Conservation (phyloP, 495 filamentous ascomycete species). For the Bathelium albidoporum region DNA sequence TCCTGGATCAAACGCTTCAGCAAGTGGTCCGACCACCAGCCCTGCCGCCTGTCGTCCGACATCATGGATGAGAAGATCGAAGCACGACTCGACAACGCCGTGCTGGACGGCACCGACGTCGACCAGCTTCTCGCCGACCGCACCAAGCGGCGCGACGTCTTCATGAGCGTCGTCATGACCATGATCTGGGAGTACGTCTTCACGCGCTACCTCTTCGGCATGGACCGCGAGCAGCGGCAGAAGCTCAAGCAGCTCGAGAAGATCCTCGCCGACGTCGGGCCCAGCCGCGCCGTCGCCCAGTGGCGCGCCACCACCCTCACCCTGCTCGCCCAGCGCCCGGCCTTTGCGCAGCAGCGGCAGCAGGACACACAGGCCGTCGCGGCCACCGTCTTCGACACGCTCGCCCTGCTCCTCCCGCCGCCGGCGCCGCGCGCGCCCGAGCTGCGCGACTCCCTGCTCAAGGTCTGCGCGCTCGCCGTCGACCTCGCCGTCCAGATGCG, state of each 20-base stretch:
- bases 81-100: conserved; percentile 82
- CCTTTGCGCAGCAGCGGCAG: conserved; percentile 64
- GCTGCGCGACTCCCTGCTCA: conserved; percentile 68
- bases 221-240: conserved; percentile 94
- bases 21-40: conserved; percentile 81
- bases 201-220: conserved; percentile 92
- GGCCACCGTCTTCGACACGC: conserved; percentile 67
- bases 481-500: conserved; percentile 92
- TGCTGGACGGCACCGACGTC: conserved; percentile 86
- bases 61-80: conserved; percentile 80
- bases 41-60: conserved; percentile 69
- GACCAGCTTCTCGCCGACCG: conserved; percentile 78
- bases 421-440: conserved; percentile 62
- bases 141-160: conserved; percentile 75
- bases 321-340: conserved; percentile 63
- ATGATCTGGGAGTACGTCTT: conserved; percentile 99
- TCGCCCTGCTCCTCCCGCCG: conserved; percentile 71
- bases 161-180: conserved; percentile 94
- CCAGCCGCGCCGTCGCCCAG: conserved; percentile 71
- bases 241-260: conserved; percentile 93
- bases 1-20: conserved; percentile 96
- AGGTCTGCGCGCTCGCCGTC: conserved; percentile 73
- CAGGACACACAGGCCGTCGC: conserved; percentile 85
- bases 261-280: conserved; percentile 71
- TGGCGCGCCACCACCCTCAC: conserved; percentile 94